Conservation (phyloP, 2,329 filamentous ascomycete genomes). For the Curvularia verruculosa region DNA sequence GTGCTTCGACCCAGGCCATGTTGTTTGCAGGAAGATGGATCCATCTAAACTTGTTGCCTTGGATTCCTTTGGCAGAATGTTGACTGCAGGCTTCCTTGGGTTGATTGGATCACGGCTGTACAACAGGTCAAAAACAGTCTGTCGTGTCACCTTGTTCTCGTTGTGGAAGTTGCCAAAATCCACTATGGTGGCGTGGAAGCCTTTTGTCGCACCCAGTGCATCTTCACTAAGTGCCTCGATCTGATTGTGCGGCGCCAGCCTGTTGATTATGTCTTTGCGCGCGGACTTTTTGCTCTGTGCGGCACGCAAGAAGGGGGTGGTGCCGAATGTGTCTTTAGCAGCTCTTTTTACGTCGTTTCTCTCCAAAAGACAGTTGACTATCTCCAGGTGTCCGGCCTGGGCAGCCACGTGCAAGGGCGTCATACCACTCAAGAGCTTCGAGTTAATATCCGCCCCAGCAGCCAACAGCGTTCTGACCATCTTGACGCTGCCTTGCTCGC, state of each 20-base stretch:
- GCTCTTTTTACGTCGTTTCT: conserved; percentile 45
- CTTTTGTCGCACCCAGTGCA: conserved; percentile 44
- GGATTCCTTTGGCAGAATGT: conserved; percentile 48
- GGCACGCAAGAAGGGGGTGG: conserved; percentile 52
- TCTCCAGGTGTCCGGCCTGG: conserved; percentile 41
- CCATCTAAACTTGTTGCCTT: conserved; percentile 52
- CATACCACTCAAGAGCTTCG: conserved; percentile 41
- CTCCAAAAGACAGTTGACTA: conserved; percentile 48
- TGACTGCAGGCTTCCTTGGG: conserved; percentile 42
- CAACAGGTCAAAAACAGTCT: conserved; percentile 45
- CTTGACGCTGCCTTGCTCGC: conserved; percentile 41
- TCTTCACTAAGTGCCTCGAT: conserved; percentile 46
- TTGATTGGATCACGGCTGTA: conserved; percentile 45
- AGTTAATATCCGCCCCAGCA: conserved; percentile 44
- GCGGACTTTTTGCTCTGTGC: conserved; percentile 44
- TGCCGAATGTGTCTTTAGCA: conserved; percentile 53
- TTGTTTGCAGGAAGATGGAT: conserved; percentile 58
- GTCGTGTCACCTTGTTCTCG: conserved; percentile 41
- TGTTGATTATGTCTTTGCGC: conserved; percentile 51
- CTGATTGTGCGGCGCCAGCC: conserved; percentile 51
- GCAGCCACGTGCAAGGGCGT: conserved; percentile 50
- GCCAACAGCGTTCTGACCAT: conserved; percentile 39
- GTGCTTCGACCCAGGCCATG: conserved; percentile 66
- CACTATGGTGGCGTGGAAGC: conserved; percentile 49
- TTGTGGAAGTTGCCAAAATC: conserved; percentile 49